Percentiles rank a stretch among this genome's conserved stretches.
phyloP scores from a whole-genome alignment of 2,329 filamentous ascomycete genomes.

The Nemania sp. region DNA sequence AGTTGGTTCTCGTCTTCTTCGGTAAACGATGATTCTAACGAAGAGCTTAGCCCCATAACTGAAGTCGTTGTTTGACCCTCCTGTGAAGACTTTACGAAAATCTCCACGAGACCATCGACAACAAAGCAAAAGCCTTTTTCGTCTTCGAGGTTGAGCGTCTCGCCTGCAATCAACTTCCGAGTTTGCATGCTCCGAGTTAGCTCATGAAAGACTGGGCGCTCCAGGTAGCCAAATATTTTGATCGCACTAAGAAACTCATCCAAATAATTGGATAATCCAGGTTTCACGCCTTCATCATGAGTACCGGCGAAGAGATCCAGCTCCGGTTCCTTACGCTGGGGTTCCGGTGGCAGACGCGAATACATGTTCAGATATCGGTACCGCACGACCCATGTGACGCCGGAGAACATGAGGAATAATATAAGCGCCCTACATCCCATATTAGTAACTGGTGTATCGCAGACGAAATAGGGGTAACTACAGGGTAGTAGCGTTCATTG shows the following conservation, averaged over 20 bases:
- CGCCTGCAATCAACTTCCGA: constrained; percentile 92
- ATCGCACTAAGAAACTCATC: constrained; percentile 99
- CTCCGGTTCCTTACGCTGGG: constrained; percentile 94
- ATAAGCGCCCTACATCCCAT: constrained; percentile 56
- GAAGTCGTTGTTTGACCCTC: constrained; percentile 46
- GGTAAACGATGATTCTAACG: constrained; percentile 65
- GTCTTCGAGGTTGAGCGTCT: constrained; percentile 94
- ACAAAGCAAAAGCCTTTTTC: constrained; percentile 98
- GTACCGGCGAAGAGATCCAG: constrained; percentile 95
- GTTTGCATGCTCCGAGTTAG: constrained; percentile 99
- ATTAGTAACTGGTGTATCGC: constrained; percentile 61
- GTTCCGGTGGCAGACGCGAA: constrained; percentile 89
- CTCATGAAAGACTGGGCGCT: constrained; percentile 97
- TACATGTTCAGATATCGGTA: constrained; percentile 99
- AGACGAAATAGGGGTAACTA: constrained; percentile 58
- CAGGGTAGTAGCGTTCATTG: constrained; percentile 98
- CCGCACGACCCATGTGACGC: constrained; percentile 90
- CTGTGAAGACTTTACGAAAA: constrained; percentile 90
- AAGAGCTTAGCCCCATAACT: constrained; percentile 56
- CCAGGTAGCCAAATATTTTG: constrained; percentile 98
- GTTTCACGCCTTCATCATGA: constrained; percentile 89
- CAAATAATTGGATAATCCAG: constrained; percentile 92
- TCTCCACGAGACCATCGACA: constrained; percentile 95
- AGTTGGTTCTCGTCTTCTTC: constrained; percentile 74
- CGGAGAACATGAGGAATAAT: constrained; percentile 85